Base-by-base conservation (phyloP, 2,329 filamentous ascomycete species). In the Cercospora nicotianae region DNA sequence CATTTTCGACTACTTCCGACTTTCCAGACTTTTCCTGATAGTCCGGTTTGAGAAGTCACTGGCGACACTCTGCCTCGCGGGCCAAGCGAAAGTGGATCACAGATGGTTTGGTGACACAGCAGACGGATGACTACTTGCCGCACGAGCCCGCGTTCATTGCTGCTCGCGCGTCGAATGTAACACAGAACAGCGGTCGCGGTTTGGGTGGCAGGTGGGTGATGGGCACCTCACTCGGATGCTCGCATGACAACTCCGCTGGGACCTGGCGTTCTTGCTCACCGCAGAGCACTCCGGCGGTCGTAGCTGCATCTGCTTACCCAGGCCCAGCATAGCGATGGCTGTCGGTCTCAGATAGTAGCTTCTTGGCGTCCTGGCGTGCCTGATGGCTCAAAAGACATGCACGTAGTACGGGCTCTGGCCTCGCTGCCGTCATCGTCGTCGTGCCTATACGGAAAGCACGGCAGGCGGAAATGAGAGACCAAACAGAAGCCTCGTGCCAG, bases 41-140 rank as follows among this genome's bases (percentile, higher is more conserved):
- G 13, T 16, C 13, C 36, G 6, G 16, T 5, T 39, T n/a, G 36
- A 16, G 16, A 20, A 3, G 9, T 53, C 48, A 53, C 48, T 7
- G 5, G 18, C 48, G 13, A 28, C 20, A 28, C 10, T 12, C 20
- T 26, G 23, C 12, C 48, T 53, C 48, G 23, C 48, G 18, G 10
- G 55, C 26, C 26, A 66, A 23, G 20, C 12, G 48, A 12, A 60
- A 64, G n/a, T 57, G 57, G 45, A n/a, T 58, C 30, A 31, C 3
- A 39, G n/a, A 18, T 67, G 30, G 63, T 68, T 61, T 51, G 51
- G 66, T 68, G 59, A 28, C 66, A 68, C 66, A 48, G 63, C 63
- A 60, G 51, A 57, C 66, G 63, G 66, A 16, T 63, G 58, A 42
- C 66, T 55, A 42, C 36, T 39, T n/a, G 59, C 59, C 58, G 57